Evolutionary conservation across 805 yeast species (phyloP).

Genomic region (Schwanniomyces vanrijiae): DNA sequence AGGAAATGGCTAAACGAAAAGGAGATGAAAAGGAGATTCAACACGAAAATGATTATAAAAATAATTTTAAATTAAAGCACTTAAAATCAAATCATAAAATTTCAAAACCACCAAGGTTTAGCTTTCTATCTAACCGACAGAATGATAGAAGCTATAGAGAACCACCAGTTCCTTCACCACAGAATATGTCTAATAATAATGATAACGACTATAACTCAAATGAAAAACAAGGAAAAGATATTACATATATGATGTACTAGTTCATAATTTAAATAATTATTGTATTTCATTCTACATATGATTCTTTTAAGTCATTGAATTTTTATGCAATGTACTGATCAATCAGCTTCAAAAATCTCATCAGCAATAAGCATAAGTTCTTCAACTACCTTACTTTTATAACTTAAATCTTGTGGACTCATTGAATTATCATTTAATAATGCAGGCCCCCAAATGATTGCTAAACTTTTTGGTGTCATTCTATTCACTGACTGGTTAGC

Average conservation of each 20-base stretch:
- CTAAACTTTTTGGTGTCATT: constrained; percentile 79
- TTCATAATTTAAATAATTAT: neutral
- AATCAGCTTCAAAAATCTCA: constrained; percentile 59
- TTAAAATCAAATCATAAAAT: constrained; percentile 21
- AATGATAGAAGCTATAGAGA: constrained; percentile 4
- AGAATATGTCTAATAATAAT: neutral
- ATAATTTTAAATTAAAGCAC: constrained; percentile 27
- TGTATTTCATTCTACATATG: neutral
- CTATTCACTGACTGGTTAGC: constrained; percentile 62
- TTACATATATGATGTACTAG: constrained; percentile 19
- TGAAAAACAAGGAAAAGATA: constrained; percentile 6
- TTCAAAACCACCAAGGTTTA: constrained; percentile 37
- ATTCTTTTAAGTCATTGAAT: neutral
- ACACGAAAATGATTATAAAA: constrained; percentile 20
- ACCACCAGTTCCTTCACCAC: neutral
- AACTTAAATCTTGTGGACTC: constrained; percentile 71
- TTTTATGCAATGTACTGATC: constrained; percentile 10
- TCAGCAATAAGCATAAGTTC: constrained; percentile 81
- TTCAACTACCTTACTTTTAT: constrained; percentile 77
- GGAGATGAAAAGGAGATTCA: constrained; percentile 10
- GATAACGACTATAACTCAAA: constrained; percentile 2
- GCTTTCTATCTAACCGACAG: constrained; percentile 8
- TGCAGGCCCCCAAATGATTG: constrained; percentile 95
- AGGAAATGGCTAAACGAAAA: constrained; percentile 9
- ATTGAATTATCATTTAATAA: constrained; percentile 65